Base-by-base conservation (phyloP, 2,329 filamentous ascomycete species). In the Cadophora malorum region DNA sequence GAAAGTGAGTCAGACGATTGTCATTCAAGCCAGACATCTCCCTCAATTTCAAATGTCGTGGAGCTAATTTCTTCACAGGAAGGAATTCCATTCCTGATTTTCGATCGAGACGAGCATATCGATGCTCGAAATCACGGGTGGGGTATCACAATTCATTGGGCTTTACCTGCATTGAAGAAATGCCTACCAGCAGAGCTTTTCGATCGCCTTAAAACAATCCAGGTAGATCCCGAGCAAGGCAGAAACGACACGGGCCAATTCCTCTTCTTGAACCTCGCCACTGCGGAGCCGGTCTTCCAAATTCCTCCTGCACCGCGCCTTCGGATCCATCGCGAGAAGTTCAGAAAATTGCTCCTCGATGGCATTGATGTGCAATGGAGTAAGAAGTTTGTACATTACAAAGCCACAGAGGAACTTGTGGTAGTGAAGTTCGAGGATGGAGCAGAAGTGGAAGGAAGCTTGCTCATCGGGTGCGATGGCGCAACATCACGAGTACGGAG, bases 91-190 rank as follows among this genome's bases (percentile, higher is more conserved):
- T 88, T 86, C 76, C 79, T 76, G 47, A 83, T 89, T 53, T 88
- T 85, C 73, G 87, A 90, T 77, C 85, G 85, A 52, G 84, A 87
- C 70, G 67, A 74, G 5, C 80, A 83, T 50, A 79, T 84, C 52
- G 79, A 77, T 66, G 81, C 81, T 33, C 84, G 82, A 38, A 84
- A 79, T 23, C 79, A 82, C 4, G 87, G 88, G 69, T 90, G 88
- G 89, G 88, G 87, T 3, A 79, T 90, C 66, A 90, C 87, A 0
- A 79, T 90, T 66, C 86, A 90, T 74, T 90, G 87, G 87, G 86
- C 85, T 4, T 80, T 89, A 10, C 80, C 83, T 0, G 81, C 80
- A 1, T 79, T 90, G 50, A 80, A 83, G 55, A 74, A 79, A 8
- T 79, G 89, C 25, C 78, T 90, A 33, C 84, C 86, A 0, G 74